These are phyloP conservation scores for Apiospora kogelbergensis DNA, from an alignment of 2,329 filamentous ascomycete genomes.

Conservation along the genomic window DNA sequence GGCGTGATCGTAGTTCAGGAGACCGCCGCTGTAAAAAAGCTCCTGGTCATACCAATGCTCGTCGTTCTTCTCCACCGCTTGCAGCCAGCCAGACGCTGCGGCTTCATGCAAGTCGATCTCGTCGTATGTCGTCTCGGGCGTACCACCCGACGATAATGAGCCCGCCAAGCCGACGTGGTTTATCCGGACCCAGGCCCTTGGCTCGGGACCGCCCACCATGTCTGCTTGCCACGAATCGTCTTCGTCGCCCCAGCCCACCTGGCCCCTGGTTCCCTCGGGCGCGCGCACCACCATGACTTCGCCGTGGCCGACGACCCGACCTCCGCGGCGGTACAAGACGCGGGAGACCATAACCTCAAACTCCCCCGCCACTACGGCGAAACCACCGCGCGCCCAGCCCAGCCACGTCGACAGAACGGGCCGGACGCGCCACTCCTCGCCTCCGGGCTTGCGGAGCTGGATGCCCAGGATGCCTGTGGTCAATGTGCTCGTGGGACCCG, in stretches of 20 bases:
- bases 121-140: not conserved
- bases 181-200: not conserved
- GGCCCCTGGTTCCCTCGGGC: conserved; percentile 19
- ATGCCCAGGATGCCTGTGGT: conserved; percentile 30
- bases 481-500: conserved; percentile 34
- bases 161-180: not conserved
- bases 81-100: not conserved
- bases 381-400: conserved; percentile 36
- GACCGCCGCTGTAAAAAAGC: conserved; percentile 10
- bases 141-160: not conserved
- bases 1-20: conserved; percentile 16
- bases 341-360: not conserved
- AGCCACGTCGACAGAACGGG: conserved; percentile 33
- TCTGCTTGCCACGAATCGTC: not conserved
- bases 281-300: conserved; percentile 15
- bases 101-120: not conserved
- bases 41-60: conserved; percentile 26
- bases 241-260: conserved; percentile 20
- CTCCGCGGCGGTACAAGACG: not conserved
- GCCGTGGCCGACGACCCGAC: not conserved
- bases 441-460: conserved; percentile 25
- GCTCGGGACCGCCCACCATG: conserved; percentile 12
- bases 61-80: conserved; percentile 15
- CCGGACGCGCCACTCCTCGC: conserved; percentile 25
- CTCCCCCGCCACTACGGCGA: conserved; percentile 25